Conservation (phyloP, 2,329 filamentous ascomycete genomes). For the Epichloe uncinata region DNA sequence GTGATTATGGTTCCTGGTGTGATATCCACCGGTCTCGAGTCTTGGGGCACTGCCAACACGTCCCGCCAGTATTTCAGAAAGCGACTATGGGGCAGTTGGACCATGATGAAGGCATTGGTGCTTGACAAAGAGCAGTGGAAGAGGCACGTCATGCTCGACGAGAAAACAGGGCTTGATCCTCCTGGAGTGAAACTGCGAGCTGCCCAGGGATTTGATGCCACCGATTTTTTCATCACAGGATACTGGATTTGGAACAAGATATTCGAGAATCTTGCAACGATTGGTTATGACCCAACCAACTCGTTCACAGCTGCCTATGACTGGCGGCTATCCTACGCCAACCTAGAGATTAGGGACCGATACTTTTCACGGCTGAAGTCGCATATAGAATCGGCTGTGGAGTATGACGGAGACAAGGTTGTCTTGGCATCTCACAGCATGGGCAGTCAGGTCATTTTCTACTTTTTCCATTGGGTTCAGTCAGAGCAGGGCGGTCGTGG, state of each 20-base stretch:
- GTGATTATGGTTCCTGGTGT: slow-evolving; percentile 97
- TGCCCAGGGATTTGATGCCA: slow-evolving; percentile 92
- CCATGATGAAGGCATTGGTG: slow-evolving; percentile 92
- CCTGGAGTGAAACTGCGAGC: slow-evolving; percentile 81
- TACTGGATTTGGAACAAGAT: slow-evolving; percentile 99
- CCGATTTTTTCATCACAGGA: slow-evolving; percentile 87
- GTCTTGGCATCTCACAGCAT: slow-evolving; percentile 90
- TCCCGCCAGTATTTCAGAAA: slow-evolving; percentile 90
- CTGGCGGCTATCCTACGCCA: slow-evolving; percentile 83
- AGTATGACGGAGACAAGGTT: slow-evolving; percentile 64
- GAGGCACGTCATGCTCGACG: slow-evolving; percentile 92
- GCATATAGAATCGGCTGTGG: slow-evolving; percentile 73
- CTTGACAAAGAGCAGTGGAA: slow-evolving; percentile 93
- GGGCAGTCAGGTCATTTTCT: slow-evolving; percentile 90
- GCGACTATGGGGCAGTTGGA: slow-evolving; percentile 95
- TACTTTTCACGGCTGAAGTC: slow-evolving; percentile 87
- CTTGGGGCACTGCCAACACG: slow-evolving; percentile 79
- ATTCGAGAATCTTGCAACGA: slow-evolving; percentile 85
- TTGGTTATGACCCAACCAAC: slow-evolving; percentile 84
- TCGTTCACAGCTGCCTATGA: slow-evolving; percentile 65
- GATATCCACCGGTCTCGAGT: slow-evolving; percentile 92
- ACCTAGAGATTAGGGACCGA: slow-evolving; percentile 80
- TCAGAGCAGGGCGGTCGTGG: slow-evolving; percentile 64
- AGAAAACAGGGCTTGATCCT: slow-evolving; percentile 79
- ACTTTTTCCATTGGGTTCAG: slow-evolving; percentile 71